Percentiles rank a stretch among this genome's conserved stretches.
phyloP scores from a whole-genome alignment of 345 rosid species.

The Syzygium jambos region DNA sequence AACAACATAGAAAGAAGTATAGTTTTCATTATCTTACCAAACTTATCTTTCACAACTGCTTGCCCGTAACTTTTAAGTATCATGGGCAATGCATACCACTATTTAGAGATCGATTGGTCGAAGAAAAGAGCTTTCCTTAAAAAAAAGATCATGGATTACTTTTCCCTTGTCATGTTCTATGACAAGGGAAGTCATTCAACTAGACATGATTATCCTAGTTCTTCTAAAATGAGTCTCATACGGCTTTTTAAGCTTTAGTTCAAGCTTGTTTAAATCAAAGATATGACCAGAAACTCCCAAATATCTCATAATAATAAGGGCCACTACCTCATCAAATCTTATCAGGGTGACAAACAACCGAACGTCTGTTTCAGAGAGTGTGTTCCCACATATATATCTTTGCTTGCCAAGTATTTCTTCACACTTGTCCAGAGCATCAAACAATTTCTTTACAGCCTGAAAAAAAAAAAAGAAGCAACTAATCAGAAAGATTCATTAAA shows the following conservation, averaged over 20 bases:
- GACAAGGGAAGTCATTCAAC: not conserved
- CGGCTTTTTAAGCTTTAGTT: not conserved
- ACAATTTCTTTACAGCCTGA: slow-evolving; percentile 65
- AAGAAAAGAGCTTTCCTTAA: not conserved
- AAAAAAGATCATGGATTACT: not conserved
- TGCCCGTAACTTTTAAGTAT: not conserved
- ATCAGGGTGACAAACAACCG: slow-evolving; percentile 76
- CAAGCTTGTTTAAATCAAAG: not conserved
- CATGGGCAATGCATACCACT: not conserved
- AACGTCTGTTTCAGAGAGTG: slow-evolving; percentile 64
- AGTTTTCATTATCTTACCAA: not conserved
- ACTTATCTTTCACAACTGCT: not conserved
- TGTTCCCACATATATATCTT: slow-evolving; percentile 61
- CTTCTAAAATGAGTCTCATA: not conserved
- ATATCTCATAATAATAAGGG: not conserved
- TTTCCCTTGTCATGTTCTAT: not conserved
- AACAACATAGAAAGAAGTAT: not conserved
- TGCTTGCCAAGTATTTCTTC: slow-evolving; percentile 66
- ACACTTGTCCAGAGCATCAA: slow-evolving; percentile 67
- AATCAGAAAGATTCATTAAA: not conserved
- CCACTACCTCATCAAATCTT: slow-evolving; percentile 86
- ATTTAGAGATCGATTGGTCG: not conserved
- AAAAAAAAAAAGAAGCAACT: not conserved
- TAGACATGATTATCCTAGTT: not conserved
- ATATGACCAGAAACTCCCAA: not conserved